Percentiles rank a stretch among this genome's conserved stretches.
Conservation (phyloP, 2,329 filamentous ascomycete genomes). For the Scopulariopsis brevicaulis region DNA sequence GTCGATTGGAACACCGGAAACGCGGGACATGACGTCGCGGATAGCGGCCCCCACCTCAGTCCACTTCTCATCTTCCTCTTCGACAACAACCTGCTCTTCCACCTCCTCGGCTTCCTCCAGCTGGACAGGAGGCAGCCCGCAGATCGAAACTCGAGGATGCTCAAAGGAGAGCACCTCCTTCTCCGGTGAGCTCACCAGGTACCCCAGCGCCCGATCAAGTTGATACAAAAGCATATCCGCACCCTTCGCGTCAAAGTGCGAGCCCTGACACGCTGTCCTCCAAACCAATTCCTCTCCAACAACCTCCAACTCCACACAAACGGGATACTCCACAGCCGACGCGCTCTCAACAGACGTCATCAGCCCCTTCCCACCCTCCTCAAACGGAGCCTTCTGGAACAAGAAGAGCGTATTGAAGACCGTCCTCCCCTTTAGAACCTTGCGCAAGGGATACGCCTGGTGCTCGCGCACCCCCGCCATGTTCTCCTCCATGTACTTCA, state of each 20-base stretch:
- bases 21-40: constrained; percentile 34
- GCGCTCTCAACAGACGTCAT: constrained; percentile 52
- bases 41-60: constrained; percentile 23
- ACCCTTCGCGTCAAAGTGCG: constrained; percentile 33
- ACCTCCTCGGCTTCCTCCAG: background rate
- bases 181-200: constrained; percentile 38
- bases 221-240: constrained; percentile 39
- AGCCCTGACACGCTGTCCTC: constrained; percentile 59
- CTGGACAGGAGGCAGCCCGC: constrained; percentile 35
- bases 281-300: constrained; percentile 46
- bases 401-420: constrained; percentile 48
- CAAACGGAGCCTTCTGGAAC: constrained; percentile 27
- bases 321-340: constrained; percentile 66
- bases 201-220: constrained; percentile 47
- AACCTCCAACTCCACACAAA: constrained; percentile 73
- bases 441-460: constrained; percentile 68
- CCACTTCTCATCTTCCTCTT: constrained; percentile 15
- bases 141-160: constrained; percentile 46
- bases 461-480: constrained; percentile 55
- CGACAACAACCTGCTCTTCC: background rate
- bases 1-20: constrained; percentile 48
- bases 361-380: constrained; percentile 19
- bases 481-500: constrained; percentile 63
- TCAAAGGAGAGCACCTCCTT: constrained; percentile 42
- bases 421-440: constrained; percentile 38